phyloP scores from a whole-genome alignment of 768 basidiomycete species.

The Tylopilus rubrobrunneus region DNA sequence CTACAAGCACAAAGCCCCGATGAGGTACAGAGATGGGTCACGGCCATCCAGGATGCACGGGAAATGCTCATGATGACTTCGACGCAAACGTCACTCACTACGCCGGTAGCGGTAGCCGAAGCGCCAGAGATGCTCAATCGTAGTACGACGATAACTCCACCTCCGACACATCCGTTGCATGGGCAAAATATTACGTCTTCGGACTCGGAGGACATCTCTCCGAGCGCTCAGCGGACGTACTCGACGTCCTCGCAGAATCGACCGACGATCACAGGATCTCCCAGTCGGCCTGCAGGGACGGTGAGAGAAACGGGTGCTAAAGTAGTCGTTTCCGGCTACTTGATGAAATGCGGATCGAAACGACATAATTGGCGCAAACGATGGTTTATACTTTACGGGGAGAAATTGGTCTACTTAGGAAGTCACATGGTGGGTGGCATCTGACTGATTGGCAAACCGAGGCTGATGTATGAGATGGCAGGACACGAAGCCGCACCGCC shows the following conservation, averaged over 20 bases:
- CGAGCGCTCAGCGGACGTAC: slow-evolving; percentile 39
- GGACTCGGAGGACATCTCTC: slow-evolving; percentile 72
- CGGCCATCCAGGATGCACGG: slow-evolving; percentile 73
- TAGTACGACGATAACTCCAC: slow-evolving; percentile 38
- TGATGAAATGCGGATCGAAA: slow-evolving; percentile 95
- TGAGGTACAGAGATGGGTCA: slow-evolving; percentile 84
- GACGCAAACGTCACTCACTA: slow-evolving; percentile 49
- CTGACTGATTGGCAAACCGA: slow-evolving; percentile 8
- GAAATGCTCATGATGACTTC: slow-evolving; percentile 60
- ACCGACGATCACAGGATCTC: slow-evolving; percentile 39
- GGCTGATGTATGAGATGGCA: slow-evolving; percentile 32
- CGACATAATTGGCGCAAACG: slow-evolving; percentile 94
- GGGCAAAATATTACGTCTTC: slow-evolving; percentile 62
- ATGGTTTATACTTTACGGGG: slow-evolving; percentile 93
- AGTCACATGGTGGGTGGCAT: slow-evolving; percentile 85
- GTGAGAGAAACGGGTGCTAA: slow-evolving; percentile 60
- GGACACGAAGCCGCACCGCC: slow-evolving; percentile 88
- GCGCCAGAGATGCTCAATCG: slow-evolving; percentile 28
- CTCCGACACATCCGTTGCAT: slow-evolving; percentile 42
- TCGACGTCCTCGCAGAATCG: slow-evolving; percentile 45
- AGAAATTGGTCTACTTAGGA: slow-evolving; percentile 81
- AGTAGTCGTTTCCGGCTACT: slow-evolving; percentile 81
- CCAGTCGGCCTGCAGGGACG: slow-evolving; percentile 35
- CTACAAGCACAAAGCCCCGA: slow-evolving; percentile 68
- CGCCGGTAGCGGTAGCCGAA: slow-evolving; percentile 53